These are phyloP conservation scores for Pythium sp. DNA, from an alignment of 352 stramenopile genomes.

Conservation along the genomic window DNA sequence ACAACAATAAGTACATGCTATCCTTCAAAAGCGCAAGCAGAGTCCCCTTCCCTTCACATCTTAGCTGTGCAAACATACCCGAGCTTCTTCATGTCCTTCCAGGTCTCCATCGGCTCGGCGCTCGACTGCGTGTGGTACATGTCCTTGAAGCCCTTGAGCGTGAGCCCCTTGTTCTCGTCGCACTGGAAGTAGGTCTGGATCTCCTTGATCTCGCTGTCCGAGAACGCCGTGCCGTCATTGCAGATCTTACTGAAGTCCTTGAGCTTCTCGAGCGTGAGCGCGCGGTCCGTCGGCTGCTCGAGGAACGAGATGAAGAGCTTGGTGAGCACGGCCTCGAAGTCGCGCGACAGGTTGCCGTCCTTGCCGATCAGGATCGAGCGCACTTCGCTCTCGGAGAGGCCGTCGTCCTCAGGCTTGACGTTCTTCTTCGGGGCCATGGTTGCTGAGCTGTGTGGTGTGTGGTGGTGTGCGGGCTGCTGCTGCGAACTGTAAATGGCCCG, in stretches of 20 bases:
- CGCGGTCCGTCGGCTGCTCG: conserved; percentile 74
- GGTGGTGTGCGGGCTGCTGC: not conserved
- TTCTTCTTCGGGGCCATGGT: conserved; percentile 61
- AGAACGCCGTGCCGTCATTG: conserved; percentile 87
- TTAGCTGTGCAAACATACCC: conserved; percentile 38
- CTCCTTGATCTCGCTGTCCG: conserved; percentile 87
- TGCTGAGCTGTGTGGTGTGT: not conserved
- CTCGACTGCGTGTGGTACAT: conserved; percentile 92
- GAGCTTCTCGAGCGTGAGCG: conserved; percentile 81
- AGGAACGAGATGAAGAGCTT: conserved; percentile 86
- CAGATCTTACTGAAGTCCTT: conserved; percentile 89
- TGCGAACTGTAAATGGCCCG: conserved; percentile 13
- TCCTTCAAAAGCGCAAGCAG: not conserved
- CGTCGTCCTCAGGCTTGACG: conserved; percentile 38
- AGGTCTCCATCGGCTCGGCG: conserved; percentile 86
- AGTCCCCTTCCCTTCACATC: conserved; percentile 4
- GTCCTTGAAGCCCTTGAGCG: conserved; percentile 88
- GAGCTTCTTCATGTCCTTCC: conserved; percentile 88
- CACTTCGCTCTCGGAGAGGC: conserved; percentile 80
- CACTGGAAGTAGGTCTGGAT: conserved; percentile 92
- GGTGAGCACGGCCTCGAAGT: conserved; percentile 84
- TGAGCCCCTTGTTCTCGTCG: conserved; percentile 89
- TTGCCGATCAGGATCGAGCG: conserved; percentile 80
- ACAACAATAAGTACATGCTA: conserved; percentile 7
- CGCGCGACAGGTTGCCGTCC: conserved; percentile 77